Percentiles rank a stretch among this genome's conserved stretches.
These are phyloP conservation scores for Fusarium scirpi DNA, from an alignment of 2,329 filamentous ascomycete species.

Conservation along the genomic window DNA sequence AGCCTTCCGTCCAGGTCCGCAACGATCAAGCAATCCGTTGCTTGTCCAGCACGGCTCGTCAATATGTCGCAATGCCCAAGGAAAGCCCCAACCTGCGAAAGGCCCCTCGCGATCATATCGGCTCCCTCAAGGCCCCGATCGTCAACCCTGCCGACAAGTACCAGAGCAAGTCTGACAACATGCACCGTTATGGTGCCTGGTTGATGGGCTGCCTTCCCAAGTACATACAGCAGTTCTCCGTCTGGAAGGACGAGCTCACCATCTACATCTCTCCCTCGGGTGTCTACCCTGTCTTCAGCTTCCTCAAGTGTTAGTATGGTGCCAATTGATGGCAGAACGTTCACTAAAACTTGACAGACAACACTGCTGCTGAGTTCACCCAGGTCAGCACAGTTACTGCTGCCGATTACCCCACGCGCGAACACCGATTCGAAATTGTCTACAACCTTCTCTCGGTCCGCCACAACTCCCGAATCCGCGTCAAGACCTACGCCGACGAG, in stretches of 20 bases:
- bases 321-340: conserved; percentile 2
- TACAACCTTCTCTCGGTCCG: conserved; percentile 97
- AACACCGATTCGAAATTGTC: conserved; percentile 96
- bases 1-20: conserved; percentile 57
- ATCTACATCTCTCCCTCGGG: conserved; percentile 91
- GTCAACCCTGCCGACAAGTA: conserved; percentile 96
- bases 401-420: conserved; percentile 94
- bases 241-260: conserved; percentile 99
- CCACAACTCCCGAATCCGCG: conserved; percentile 94
- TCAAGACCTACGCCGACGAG: conserved; percentile 99
- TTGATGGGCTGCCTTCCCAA: conserved; percentile 96
- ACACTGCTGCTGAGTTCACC: conserved; percentile 97
- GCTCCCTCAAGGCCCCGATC: conserved; percentile 79
- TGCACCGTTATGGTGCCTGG: conserved; percentile 97
- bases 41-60: conserved; percentile 62
- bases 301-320: conserved; percentile 78
- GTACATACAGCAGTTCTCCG: conserved; percentile 98
- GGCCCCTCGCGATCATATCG: conserved; percentile 68
- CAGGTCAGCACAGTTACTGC: conserved; percentile 92
- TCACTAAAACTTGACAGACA: conserved; percentile 66
- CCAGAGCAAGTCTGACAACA: conserved; percentile 83
- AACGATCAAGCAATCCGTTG: conserved; percentile 59
- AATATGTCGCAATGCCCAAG: conserved; percentile 68
- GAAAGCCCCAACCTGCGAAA: conserved; percentile 75
- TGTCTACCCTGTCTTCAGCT: conserved; percentile 90